A percentile compares a stretch with the other conserved stretches of the same genome.
These are phyloP conservation scores for Paraphysoderma sedebokerense DNA, from an alignment of 371 early-diverging fungal species.

Conservation along the genomic window DNA sequence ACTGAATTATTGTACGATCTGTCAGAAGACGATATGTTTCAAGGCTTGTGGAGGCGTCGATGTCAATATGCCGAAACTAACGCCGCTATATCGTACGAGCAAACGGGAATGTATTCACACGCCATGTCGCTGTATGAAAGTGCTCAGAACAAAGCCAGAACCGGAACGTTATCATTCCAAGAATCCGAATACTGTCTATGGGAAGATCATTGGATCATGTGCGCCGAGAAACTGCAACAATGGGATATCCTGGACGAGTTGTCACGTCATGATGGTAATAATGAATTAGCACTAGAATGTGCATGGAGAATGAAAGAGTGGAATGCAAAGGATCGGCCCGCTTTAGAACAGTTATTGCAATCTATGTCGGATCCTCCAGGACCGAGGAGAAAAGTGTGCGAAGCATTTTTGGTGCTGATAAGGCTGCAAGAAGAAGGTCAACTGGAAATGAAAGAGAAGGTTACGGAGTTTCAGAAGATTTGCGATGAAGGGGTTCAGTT, in stretches of 20 bases:
- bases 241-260: slow-evolving; percentile 96
- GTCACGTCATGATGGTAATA: slow-evolving; percentile 71
- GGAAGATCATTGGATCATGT: slow-evolving; percentile 93
- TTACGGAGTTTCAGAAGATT: slow-evolving; percentile 52
- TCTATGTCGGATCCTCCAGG: slow-evolving; percentile 33
- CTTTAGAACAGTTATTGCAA: slow-evolving; percentile 38
- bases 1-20: slow-evolving; percentile 61
- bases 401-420: slow-evolving; percentile 62
- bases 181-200: slow-evolving; percentile 94
- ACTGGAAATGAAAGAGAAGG: slow-evolving; percentile 20
- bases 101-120: slow-evolving; percentile 81
- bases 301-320: slow-evolving; percentile 87
- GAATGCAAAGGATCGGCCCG: slow-evolving; percentile 50
- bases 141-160: slow-evolving; percentile 82
- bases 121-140: slow-evolving; percentile 87
- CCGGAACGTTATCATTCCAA: slow-evolving; percentile 72
- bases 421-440: slow-evolving; percentile 44
- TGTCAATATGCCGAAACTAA: slow-evolving; percentile 89
- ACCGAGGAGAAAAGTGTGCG: slow-evolving; percentile 66
- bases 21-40: slow-evolving; percentile 77
- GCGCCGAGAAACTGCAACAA: slow-evolving; percentile 87
- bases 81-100: slow-evolving; percentile 88
- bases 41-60: slow-evolving; percentile 83
- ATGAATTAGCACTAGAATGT: slow-evolving; percentile 67
- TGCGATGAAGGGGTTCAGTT: slow-evolving; percentile 80